Conservation (phyloP, 1,284 basidiomycete genomes). For the Fomitopsis schrenkii region DNA sequence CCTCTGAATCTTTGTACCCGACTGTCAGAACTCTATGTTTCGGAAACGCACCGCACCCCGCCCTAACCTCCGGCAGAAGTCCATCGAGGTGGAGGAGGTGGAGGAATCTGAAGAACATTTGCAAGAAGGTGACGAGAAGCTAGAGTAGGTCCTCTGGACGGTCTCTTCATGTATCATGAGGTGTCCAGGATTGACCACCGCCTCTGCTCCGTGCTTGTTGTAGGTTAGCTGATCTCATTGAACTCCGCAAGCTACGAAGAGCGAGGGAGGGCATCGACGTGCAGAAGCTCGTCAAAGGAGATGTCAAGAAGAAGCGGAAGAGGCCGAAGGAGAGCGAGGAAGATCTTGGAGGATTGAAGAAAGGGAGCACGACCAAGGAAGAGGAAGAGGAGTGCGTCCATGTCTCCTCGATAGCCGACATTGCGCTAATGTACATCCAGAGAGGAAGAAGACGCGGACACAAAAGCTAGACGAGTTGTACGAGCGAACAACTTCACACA, state of each 20-base stretch:
- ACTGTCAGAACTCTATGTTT: conserved; percentile 36
- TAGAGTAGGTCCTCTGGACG: conserved; percentile 42
- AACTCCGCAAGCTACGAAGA: conserved; percentile 76
- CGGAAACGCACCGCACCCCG: conserved; percentile 63
- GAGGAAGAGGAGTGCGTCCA: conserved; percentile 53
- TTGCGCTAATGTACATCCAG: conserved; percentile 23
- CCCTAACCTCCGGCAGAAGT: conserved; percentile 43
- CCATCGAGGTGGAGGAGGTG: conserved; percentile 35
- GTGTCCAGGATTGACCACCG: not conserved
- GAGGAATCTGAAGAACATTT: conserved; percentile 27
- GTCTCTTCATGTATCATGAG: conserved; percentile 1
- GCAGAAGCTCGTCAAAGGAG: conserved; percentile 81
- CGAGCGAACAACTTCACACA: conserved; percentile 93
- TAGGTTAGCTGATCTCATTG: conserved; percentile 80
- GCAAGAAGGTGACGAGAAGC: conserved; percentile 37
- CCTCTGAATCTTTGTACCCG: not conserved
- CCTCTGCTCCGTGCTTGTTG: not conserved
- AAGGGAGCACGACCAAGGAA: conserved; percentile 36
- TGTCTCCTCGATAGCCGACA: not conserved
- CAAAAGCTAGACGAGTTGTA: conserved; percentile 71
- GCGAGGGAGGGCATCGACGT: conserved; percentile 84
- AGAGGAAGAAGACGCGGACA: conserved; percentile 60
- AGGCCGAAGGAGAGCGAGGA: conserved; percentile 47
- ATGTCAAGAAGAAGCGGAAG: conserved; percentile 68
- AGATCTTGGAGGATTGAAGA: conserved; percentile 52